phyloP scores from a whole-genome alignment of 345 rosid genomes.

The Cardamine occulta region DNA sequence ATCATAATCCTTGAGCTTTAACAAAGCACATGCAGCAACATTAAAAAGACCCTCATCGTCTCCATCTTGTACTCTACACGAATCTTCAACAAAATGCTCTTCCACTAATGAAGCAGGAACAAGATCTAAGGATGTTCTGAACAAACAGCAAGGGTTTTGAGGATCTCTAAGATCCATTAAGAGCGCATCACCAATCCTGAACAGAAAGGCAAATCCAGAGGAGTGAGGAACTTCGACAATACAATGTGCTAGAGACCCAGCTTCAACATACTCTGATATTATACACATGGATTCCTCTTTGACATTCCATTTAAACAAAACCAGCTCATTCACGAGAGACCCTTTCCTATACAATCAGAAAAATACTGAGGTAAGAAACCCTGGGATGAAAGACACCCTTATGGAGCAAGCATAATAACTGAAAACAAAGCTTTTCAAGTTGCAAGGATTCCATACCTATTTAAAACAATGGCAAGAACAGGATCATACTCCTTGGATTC shows the following conservation, averaged over 20 bases:
- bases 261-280: constrained; percentile 64
- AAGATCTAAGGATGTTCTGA: constrained; percentile 69
- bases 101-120: constrained; percentile 69
- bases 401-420: constrained; percentile 12
- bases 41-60: constrained; percentile 95
- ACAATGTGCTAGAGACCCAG: constrained; percentile 78
- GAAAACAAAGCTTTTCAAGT: constrained; percentile 38
- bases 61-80: constrained; percentile 71
- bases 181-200: constrained; percentile 91
- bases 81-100: constrained; percentile 73
- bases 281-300: constrained; percentile 56
- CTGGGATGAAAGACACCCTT: constrained; percentile 37
- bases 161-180: constrained; percentile 97
- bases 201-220: constrained; percentile 84
- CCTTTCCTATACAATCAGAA: constrained; percentile 68
- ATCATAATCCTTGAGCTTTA: constrained; percentile 90
- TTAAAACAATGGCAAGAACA: constrained; percentile 80
- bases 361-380: constrained; percentile 33
- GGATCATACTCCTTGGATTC: constrained; percentile 73
- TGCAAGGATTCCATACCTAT: constrained; percentile 69
- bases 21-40: constrained; percentile 94
- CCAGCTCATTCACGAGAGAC: constrained; percentile 64
- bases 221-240: constrained; percentile 87
- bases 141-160: constrained; percentile 68
- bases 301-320: constrained; percentile 72